Conservation (phyloP, 495 filamentous ascomycete genomes). For the Oleoguttula mirabilis region DNA sequence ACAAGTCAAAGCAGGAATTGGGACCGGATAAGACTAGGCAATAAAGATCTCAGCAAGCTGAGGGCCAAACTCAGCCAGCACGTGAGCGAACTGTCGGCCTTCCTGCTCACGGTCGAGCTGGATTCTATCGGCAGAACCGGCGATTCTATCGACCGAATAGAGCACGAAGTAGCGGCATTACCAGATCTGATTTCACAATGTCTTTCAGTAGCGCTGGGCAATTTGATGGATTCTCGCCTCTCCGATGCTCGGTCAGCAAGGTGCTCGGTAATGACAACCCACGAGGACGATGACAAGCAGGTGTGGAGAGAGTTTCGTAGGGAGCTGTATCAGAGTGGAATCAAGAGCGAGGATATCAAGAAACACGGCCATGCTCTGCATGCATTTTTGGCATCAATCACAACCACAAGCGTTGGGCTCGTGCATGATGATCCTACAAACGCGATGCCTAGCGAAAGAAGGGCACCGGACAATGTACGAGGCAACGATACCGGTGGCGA, state of each 20-base stretch:
- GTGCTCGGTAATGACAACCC: conserved; percentile 1
- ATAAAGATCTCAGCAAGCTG: neutral
- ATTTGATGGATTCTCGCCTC: neutral
- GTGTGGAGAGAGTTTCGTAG: conserved; percentile 1
- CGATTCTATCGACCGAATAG: too few relatives aligned
- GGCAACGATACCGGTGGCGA: too few relatives aligned
- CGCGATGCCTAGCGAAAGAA: too few relatives aligned
- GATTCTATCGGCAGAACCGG: too few relatives aligned
- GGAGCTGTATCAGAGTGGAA: neutral
- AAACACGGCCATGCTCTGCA: too few relatives aligned
- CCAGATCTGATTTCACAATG: too few relatives aligned
- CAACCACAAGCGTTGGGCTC: too few relatives aligned
- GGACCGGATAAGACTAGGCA: neutral
- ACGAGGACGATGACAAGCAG: conserved; percentile 3
- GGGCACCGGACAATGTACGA: too few relatives aligned
- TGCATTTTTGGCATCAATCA: too few relatives aligned
- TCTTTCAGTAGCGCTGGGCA: too few relatives aligned
- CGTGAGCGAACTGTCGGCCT: neutral
- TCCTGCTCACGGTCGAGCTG: neutral
- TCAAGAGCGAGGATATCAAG: neutral
- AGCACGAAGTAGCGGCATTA: too few relatives aligned
- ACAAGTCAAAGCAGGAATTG: neutral
- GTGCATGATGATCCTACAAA: too few relatives aligned
- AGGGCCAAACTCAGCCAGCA: neutral
- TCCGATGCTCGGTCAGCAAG: neutral